These are phyloP conservation scores for Allium cepa DNA, from an alignment of 106 monocot species.

Conservation along the genomic window DNA sequence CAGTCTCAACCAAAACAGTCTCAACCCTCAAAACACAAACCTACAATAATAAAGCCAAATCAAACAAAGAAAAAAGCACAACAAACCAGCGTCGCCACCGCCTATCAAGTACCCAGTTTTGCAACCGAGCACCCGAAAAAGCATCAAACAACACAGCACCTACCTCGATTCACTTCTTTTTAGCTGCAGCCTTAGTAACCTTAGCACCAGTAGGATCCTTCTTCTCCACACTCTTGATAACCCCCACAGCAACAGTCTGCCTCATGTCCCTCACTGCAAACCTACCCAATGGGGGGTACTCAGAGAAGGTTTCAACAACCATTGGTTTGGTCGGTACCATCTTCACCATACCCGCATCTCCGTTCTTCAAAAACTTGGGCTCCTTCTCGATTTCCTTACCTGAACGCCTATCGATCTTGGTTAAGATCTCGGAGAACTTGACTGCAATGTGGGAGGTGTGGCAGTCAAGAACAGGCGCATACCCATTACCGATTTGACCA, in stretches of 20 bases:
- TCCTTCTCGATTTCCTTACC: constrained; percentile 14
- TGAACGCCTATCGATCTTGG: constrained; percentile 11
- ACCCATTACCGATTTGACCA: constrained; percentile 6
- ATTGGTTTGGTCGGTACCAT: constrained; percentile 13
- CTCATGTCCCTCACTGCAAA: constrained; percentile 15
- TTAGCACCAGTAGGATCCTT: constrained; percentile 12
- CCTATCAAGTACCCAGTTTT: too few species aligned
- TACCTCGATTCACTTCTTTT: constrained; percentile 8
- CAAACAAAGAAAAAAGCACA: too few species aligned
- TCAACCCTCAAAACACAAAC: too few species aligned
- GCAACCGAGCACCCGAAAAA: too few species aligned
- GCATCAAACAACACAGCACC: too few species aligned
- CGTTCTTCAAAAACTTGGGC: constrained; percentile 17
- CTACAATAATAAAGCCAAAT: too few species aligned
- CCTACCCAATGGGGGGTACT: constrained; percentile 8
- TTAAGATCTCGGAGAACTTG: constrained; percentile 8
- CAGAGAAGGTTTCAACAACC: constrained; percentile 12
- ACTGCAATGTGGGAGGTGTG: constrained; percentile 11
- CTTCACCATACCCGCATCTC: constrained; percentile 11
- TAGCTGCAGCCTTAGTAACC: constrained; percentile 11
- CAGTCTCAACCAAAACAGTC: too few species aligned
- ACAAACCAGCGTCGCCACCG: too few species aligned
- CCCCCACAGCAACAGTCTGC: constrained; percentile 11
- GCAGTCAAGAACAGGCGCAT: constrained; percentile 11
- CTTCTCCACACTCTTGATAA: constrained; percentile 14